Evolutionary conservation across 2,329 filamentous ascomycete species (phyloP).

Genomic region (Colletotrichum sp.): DNA sequence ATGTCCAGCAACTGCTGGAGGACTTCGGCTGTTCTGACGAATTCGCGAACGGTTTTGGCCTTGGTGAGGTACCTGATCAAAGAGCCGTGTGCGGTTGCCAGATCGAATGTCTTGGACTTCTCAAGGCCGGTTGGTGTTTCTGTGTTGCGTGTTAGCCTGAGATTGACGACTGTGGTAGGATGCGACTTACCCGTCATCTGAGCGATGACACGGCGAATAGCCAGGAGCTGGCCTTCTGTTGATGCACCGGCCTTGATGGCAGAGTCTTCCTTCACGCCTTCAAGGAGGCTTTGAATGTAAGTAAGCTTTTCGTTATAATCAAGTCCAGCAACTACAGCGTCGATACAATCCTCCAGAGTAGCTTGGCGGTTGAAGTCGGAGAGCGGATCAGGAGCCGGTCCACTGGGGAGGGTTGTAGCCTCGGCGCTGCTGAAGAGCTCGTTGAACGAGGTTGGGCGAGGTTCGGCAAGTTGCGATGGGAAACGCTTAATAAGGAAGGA

Average conservation of each 20-base stretch:
- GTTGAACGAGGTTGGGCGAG: slow-evolving; percentile 37
- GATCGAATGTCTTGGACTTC: slow-evolving; percentile 34
- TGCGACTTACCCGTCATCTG: slow-evolving; percentile 41
- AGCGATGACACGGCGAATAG: slow-evolving; percentile 46
- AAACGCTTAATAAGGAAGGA: slow-evolving; percentile 47
- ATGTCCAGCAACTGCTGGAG: slow-evolving; percentile 54
- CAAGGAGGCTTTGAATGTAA: slow-evolving; percentile 44
- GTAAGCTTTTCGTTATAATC: slow-evolving; percentile 34
- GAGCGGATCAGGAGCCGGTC: slow-evolving; percentile 1
- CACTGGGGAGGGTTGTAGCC: not conserved
- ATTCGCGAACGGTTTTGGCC: slow-evolving; percentile 34
- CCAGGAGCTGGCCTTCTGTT: slow-evolving; percentile 44
- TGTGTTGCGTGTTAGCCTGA: not conserved
- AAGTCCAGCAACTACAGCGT: slow-evolving; percentile 35
- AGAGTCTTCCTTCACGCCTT: not conserved
- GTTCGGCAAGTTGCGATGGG: slow-evolving; percentile 31
- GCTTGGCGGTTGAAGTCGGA: not conserved
- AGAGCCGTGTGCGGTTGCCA: slow-evolving; percentile 47
- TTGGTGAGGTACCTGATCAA: slow-evolving; percentile 37
- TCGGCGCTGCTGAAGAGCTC: slow-evolving; percentile 17
- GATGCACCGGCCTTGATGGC: not conserved
- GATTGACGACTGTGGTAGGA: not conserved
- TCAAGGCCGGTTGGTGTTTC: slow-evolving; percentile 10
- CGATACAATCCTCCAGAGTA: slow-evolving; percentile 35
- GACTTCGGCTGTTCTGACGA: slow-evolving; percentile 44